Evolutionary conservation across 1,284 basidiomycete genomes (phyloP).

Genomic region (Fistulinella staudtii): DNA sequence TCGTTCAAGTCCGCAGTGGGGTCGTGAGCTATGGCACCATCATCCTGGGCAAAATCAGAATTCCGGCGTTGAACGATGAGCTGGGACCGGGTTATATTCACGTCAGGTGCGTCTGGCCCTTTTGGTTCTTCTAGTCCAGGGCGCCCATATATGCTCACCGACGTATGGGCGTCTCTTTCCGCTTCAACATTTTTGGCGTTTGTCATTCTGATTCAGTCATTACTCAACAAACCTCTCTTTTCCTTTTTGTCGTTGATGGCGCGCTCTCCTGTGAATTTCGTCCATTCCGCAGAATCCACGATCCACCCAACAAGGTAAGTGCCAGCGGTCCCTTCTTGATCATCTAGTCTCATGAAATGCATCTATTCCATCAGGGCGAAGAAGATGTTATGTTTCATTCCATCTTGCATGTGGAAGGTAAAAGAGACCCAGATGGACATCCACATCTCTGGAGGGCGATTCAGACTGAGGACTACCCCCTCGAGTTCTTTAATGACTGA

Average conservation of each 20-base stretch:
- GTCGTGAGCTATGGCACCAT: constrained; percentile 61
- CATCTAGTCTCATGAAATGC: constrained; percentile 7
- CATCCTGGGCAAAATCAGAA: constrained; percentile 70
- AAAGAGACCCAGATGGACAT: constrained; percentile 46
- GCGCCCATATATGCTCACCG: neutral
- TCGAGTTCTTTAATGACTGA: constrained; percentile 64
- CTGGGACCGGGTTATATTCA: constrained; percentile 64
- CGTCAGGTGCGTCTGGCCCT: constrained; percentile 51
- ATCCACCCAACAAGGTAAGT: constrained; percentile 64
- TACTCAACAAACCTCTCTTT: constrained; percentile 9
- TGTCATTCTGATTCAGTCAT: constrained; percentile 8
- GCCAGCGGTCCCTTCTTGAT: constrained; percentile 14
- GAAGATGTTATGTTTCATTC: constrained; percentile 70
- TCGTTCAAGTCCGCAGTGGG: constrained; percentile 51
- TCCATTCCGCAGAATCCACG: constrained; percentile 52
- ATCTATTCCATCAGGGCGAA: constrained; percentile 43
- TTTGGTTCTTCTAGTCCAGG: neutral
- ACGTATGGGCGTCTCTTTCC: constrained; percentile 6
- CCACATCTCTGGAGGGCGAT: constrained; percentile 61
- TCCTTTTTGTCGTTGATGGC: constrained; percentile 6
- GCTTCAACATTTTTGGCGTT: constrained; percentile 3
- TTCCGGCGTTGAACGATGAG: constrained; percentile 62
- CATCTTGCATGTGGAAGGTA: constrained; percentile 60
- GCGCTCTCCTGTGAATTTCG: neutral
- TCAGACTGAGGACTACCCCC: constrained; percentile 51